phyloP scores from a whole-genome alignment of 164 flowering plant genomes.

The Berberis vulgaris region DNA sequence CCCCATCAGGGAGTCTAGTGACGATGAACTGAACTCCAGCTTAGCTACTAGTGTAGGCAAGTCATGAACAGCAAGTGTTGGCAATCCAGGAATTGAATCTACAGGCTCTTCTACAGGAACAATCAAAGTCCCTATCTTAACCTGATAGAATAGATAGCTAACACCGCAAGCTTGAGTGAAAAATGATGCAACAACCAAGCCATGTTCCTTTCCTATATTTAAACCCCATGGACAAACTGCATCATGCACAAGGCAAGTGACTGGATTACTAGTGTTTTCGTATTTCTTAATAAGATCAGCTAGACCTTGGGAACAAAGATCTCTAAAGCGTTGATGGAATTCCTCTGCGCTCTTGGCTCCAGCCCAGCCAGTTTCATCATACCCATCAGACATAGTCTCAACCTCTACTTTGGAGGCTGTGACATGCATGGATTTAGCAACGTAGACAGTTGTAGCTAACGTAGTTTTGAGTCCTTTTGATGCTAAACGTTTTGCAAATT shows the following conservation, averaged over 20 bases:
- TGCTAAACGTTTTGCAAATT: conserved; percentile 3
- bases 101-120: conserved; percentile 1
- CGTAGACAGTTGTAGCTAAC: not conserved
- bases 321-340: conserved; percentile 14
- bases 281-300: conserved; percentile 18
- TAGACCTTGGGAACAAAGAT: conserved; percentile 25
- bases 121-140: not conserved
- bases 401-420: not conserved
- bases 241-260: conserved; percentile 34
- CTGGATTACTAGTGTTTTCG: conserved; percentile 6
- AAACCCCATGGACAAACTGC: conserved; percentile 35
- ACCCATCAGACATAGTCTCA: not conserved
- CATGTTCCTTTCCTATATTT: conserved; percentile 10
- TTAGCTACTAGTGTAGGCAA: conserved; percentile 16
- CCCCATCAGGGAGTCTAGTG: not conserved
- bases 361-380: not conserved
- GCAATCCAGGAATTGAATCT: conserved; percentile 7
- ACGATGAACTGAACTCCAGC: not conserved
- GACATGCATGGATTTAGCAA: not conserved
- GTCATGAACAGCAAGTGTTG: conserved; percentile 23
- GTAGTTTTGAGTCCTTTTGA: conserved; percentile 4
- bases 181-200: not conserved
- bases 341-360: not conserved
- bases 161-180: conserved; percentile 21
- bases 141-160: conserved; percentile 17